Evolutionary conservation across 768 basidiomycete genomes (phyloP), one percentile per base, ranked within the genome.

Genomic region (Tricholoma flavovirens): DNA sequence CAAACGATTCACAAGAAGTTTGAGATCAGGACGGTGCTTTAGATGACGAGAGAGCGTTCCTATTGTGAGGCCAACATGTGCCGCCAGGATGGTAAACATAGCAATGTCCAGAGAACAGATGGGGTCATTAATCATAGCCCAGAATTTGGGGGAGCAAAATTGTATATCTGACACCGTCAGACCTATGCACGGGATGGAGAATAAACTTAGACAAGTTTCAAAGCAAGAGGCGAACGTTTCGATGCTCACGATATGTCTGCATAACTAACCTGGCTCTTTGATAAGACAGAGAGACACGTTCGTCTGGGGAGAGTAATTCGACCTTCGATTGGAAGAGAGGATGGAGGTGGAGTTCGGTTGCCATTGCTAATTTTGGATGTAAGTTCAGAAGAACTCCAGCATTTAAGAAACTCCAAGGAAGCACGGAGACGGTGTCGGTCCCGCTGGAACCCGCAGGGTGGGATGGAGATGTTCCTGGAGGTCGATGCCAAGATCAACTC

Each of bases 71-170:
- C 79, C 80, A 53, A 78, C 71, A 52, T 83, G 82, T 9, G 73
- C 75, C 2, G 80, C 74, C 51, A 83, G 56, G 36, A 83, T 77
- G 10, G 78, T 82, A 62, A 77, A 77, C 74, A 79, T 75, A 40
- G 82, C 79, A 38, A 75, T 74, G 58, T 83, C 82, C 30, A 77
- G 60, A 12, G 76, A 72, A 59, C 75, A 71, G 33, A 82, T 77
- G 1, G 81, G 81, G 60, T 83, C 81, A 17, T 66, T 76, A 69
- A 81, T 77, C 69, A 83, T 64, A 2, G 71, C 69, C 82, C 83
- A 83, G 59, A 78, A 83, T 49, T 67, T 73, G 0, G 75, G 64
- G 14, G 80, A 76, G 58, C 79, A 79, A 54, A 69, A 67, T 54
- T 80, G 73, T 21, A 84, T 71, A 59, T 83, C 82, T 4, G 69